Evolutionary conservation across 257 asterid genomes (phyloP).

Genomic region (Knoxia roxburghii): DNA sequence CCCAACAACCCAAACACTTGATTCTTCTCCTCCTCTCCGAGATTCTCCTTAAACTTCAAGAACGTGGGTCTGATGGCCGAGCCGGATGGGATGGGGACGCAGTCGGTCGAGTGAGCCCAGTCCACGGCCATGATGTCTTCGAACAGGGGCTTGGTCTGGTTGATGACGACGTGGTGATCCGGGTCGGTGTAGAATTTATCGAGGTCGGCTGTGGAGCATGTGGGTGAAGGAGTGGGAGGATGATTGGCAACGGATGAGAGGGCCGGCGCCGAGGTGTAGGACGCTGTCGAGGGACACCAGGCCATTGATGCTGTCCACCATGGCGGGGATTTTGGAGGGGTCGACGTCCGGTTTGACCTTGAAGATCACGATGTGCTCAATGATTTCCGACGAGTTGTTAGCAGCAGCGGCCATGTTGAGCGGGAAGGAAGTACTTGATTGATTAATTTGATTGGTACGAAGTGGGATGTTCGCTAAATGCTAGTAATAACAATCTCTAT

Average conservation of each 20-base stretch:
- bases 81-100: slow-evolving; percentile 29
- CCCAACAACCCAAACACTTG: slow-evolving; percentile 37
- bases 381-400: slow-evolving; percentile 29
- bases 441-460: no score
- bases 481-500: no score
- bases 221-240: slow-evolving; percentile 63
- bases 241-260: slow-evolving; percentile 49
- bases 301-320: slow-evolving; percentile 59
- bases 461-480: no score
- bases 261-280: slow-evolving; percentile 66
- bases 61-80: slow-evolving; percentile 46
- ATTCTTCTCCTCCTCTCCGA: slow-evolving; percentile 29
- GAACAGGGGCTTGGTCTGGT: slow-evolving; percentile 34
- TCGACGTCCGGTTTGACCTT: slow-evolving; percentile 46
- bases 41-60: no score
- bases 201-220: slow-evolving; percentile 67
- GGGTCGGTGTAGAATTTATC: slow-evolving; percentile 29
- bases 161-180: slow-evolving; percentile 40
- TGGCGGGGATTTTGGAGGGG: slow-evolving; percentile 47
- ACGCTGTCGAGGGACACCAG: slow-evolving; percentile 59
- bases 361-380: slow-evolving; percentile 82
- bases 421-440: no score
- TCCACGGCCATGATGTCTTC: slow-evolving; percentile 69
- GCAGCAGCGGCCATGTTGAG: slow-evolving; percentile 22
- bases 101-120: slow-evolving; percentile 32